phyloP scores from a whole-genome alignment of 208 protist species.

The Trypanosoma melophagium region DNA sequence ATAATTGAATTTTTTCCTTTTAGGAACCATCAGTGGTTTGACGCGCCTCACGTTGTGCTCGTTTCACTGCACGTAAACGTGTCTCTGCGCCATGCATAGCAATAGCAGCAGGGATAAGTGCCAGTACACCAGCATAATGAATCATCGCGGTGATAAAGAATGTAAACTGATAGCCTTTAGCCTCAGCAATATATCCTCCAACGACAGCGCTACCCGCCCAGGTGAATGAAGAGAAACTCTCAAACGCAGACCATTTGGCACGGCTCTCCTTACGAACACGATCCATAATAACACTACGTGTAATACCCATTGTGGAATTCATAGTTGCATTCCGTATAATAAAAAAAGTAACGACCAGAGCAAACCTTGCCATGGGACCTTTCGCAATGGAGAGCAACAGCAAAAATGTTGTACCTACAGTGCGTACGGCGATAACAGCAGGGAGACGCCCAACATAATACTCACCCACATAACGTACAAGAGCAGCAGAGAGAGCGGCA shows the following conservation, averaged over 20 bases:
- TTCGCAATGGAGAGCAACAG: conserved; percentile 23
- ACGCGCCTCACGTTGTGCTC: neutral
- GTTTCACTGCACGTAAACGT: conserved; percentile 15
- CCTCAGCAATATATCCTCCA: conserved; percentile 45
- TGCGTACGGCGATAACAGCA: conserved; percentile 36
- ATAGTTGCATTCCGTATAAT: conserved; percentile 57
- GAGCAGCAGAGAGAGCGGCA: conserved; percentile 27
- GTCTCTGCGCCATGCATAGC: conserved; percentile 31
- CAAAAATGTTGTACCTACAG: conserved; percentile 35
- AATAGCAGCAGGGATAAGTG: conserved; percentile 43
- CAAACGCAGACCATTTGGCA: conserved; percentile 66
- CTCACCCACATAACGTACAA: conserved; percentile 16
- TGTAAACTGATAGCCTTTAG: conserved; percentile 40
- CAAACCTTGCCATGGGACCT: neutral
- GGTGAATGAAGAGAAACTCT: conserved; percentile 61
- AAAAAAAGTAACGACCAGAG: conserved; percentile 33
- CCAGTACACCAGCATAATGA: conserved; percentile 34
- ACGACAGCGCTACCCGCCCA: conserved; percentile 68
- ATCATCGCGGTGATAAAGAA: conserved; percentile 56
- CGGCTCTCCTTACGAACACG: conserved; percentile 36
- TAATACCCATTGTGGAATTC: conserved; percentile 63
- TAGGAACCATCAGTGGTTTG: no score
- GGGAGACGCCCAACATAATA: conserved; percentile 39
- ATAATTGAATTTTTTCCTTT: no score
- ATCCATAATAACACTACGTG: conserved; percentile 76